Evolutionary conservation across 768 basidiomycete genomes (phyloP), one percentile per base, ranked within the genome.

Genomic region (Amanita fuliginea): DNA sequence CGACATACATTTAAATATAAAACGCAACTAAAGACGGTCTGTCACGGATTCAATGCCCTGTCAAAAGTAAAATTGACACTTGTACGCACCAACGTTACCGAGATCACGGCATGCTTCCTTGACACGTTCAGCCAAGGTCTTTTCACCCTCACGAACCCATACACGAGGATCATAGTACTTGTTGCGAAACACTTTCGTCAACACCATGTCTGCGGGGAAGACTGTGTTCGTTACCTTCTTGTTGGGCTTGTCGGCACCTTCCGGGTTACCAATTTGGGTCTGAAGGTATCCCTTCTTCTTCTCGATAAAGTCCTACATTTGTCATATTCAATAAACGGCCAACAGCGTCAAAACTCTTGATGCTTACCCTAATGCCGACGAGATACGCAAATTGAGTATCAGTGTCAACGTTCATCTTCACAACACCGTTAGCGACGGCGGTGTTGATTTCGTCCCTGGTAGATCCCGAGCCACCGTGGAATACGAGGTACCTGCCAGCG

Each of bases 321-420:
- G 19, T 26, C 22, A 33, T 21, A 22, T 19, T 26, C 19, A 35
- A 43, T 24, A 33, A n/a, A 21, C 21, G 19, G 42, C 51, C 41
- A n/a, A 26, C 32, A 42, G 22, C 7, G 2, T 28, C 28, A 26
- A 30, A 47, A 7, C 41, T n/a, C n/a, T 43, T 4, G 36, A 61
- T 11, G 37, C 72, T 39, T 64, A 83, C 82, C 60, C 87, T 74
- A 67, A 93, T 88, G 61, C 93, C 92, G 50, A 61, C 56, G 52
- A 95, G 79, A 69, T 97, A 97, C 9, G 95, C 93, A 63, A 82
- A 94, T 63, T 93, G 90, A 13, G 85, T 88, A 68, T 93, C 88
- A 52, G 93, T 97, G 66, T 95, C 92, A 52, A 96, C 91, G 73
- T 98, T 97, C 94, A 98, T 98, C 77, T 99, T 99, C 64, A 98